Evolutionary conservation across 140 eudicot genomes (phyloP).

Genomic region (Bidens hawaiensis): DNA sequence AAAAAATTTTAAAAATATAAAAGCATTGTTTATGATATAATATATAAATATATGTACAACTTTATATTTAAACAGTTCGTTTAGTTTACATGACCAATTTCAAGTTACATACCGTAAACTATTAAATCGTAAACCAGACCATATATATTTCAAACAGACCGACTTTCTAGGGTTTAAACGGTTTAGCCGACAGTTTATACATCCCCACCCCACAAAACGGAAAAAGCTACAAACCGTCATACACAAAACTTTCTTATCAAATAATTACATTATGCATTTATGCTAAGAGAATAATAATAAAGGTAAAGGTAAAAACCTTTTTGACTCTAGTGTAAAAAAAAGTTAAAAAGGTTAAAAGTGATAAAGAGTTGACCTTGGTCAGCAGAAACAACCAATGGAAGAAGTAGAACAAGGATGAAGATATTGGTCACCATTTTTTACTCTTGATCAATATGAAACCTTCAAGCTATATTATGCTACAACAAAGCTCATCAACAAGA

Average conservation of each 20-base stretch:
- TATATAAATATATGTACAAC: too few species aligned
- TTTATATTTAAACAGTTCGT: too few species aligned
- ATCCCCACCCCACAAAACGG: neutral
- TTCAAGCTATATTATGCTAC: neutral
- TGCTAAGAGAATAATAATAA: neutral
- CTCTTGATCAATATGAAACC: slow-evolving; percentile 13
- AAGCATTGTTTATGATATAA: too few species aligned
- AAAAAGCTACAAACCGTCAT: neutral
- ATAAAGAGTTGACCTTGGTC: slow-evolving; percentile 56
- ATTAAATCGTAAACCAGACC: too few species aligned
- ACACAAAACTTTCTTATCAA: neutral
- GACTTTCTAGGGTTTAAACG: too few species aligned
- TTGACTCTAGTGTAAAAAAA: neutral
- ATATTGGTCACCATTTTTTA: slow-evolving; percentile 21
- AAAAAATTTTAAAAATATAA: too few species aligned
- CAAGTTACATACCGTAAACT: too few species aligned
- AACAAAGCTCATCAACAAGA: neutral
- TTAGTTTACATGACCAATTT: too few species aligned
- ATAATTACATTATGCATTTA: neutral
- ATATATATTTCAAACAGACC: too few species aligned
- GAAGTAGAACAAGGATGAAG: slow-evolving; percentile 35
- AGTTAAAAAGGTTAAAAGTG: neutral
- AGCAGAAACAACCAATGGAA: slow-evolving; percentile 43
- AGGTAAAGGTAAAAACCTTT: slow-evolving; percentile 10
- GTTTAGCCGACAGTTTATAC: too few species aligned